These are phyloP conservation scores for Psilocybe cubensis DNA, from an alignment of 768 basidiomycete species.

Conservation along the genomic window DNA sequence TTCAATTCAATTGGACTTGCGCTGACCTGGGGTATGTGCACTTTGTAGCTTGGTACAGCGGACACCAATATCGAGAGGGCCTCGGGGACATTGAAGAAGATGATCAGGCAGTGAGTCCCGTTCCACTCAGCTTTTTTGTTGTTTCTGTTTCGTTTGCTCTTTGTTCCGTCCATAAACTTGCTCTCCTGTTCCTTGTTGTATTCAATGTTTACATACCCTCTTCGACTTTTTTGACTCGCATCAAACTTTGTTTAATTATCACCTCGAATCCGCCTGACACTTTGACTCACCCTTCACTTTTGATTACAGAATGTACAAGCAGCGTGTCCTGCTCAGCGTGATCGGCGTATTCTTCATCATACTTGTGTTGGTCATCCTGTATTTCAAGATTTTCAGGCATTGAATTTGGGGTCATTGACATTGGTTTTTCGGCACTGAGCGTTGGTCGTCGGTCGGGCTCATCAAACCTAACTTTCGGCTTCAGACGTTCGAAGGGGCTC, in stretches of 20 bases:
- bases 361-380: slow-evolving; percentile 74
- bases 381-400: slow-evolving; percentile 45
- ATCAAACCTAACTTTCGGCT: too few relatives aligned
- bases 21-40: not conserved
- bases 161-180: not conserved
- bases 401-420: too few relatives aligned
- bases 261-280: not conserved
- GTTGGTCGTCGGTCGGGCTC: too few relatives aligned
- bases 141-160: not conserved
- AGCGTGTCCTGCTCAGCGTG: slow-evolving; percentile 75
- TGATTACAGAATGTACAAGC: slow-evolving; percentile 81
- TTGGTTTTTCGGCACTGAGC: too few relatives aligned
- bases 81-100: slow-evolving; percentile 88
- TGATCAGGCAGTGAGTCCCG: slow-evolving; percentile 81
- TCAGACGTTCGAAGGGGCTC: too few relatives aligned
- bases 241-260: too few relatives aligned
- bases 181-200: too few relatives aligned
- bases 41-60: slow-evolving; percentile 68
- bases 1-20: too few relatives aligned
- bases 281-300: not conserved
- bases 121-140: not conserved
- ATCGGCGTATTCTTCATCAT: slow-evolving; percentile 81
- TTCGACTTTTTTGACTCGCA: not conserved
- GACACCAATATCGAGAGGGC: slow-evolving; percentile 87
- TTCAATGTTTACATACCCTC: too few relatives aligned